phyloP scores from a whole-genome alignment of 2,329 filamentous ascomycete genomes.

The Graphiopsis chlorocephala region DNA sequence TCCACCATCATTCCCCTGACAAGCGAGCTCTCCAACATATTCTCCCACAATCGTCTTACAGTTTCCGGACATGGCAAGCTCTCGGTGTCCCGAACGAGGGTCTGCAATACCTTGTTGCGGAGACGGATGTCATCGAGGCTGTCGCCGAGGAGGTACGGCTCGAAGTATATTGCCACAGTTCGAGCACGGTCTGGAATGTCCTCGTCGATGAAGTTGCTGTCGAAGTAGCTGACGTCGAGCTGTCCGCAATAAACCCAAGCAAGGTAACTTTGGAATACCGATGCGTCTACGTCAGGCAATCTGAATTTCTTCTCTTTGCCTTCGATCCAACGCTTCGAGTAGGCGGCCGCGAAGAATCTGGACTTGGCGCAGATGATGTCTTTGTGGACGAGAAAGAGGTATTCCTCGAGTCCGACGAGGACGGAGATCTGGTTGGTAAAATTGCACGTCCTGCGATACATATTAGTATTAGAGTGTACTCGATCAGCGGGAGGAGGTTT shows the following conservation, averaged over 20 bases:
- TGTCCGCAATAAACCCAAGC: slow-evolving; percentile 20
- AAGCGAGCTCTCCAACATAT: background rate
- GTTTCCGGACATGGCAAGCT: background rate
- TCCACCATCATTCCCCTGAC: background rate
- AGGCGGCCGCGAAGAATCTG: slow-evolving; percentile 20
- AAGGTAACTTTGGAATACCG: slow-evolving; percentile 20
- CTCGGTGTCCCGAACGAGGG: background rate
- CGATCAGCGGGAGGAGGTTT: background rate
- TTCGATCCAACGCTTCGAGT: slow-evolving; percentile 13
- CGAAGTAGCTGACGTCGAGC: background rate
- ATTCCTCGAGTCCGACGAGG: slow-evolving; percentile 12
- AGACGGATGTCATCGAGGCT: background rate
- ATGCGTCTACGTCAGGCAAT: slow-evolving; percentile 9
- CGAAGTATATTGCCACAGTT: background rate
- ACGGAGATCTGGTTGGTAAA: slow-evolving; percentile 9
- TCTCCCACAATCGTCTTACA: background rate
- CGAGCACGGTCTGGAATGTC: background rate
- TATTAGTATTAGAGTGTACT: background rate
- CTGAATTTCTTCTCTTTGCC: slow-evolving; percentile 2
- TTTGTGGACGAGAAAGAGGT: slow-evolving; percentile 19
- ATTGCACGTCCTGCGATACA: background rate
- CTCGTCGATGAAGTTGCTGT: background rate
- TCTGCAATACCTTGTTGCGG: background rate
- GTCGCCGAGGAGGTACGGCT: background rate
- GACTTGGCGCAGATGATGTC: slow-evolving; percentile 17